Evolutionary conservation across 345 rosid genomes (phyloP).

Genomic region (Moringa oleifera): DNA sequence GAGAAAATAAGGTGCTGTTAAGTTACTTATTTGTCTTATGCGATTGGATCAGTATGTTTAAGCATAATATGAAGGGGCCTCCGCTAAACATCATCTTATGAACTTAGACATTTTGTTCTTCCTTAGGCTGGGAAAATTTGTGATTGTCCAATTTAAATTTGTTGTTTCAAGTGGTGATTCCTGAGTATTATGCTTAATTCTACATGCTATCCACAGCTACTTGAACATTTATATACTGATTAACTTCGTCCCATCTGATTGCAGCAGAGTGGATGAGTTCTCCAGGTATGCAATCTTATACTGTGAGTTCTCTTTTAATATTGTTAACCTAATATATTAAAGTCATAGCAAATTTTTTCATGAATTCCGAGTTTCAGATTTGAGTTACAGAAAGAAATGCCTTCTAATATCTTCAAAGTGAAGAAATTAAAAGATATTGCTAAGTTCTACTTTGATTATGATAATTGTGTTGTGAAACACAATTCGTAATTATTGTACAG

Average conservation of each 20-base stretch:
- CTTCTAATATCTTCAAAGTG: neutral
- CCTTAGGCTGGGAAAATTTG: too few species aligned
- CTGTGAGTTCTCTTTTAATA: neutral
- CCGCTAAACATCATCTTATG: too few species aligned
- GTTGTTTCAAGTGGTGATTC: neutral
- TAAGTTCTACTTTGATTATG: neutral
- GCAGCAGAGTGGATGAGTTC: conserved; percentile 86
- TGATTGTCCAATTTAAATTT: too few species aligned
- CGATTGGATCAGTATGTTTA: conserved; percentile 1
- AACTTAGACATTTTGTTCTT: neutral
- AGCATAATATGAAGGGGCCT: conserved; percentile 18
- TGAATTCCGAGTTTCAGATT: too few species aligned
- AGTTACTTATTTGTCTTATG: conserved; percentile 11
- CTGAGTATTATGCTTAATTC: conserved; percentile 16
- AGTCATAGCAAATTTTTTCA: too few species aligned
- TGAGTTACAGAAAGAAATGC: too few species aligned
- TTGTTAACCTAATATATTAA: too few species aligned
- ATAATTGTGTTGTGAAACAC: neutral
- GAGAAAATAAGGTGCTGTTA: conserved; percentile 80
- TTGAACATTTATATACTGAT: conserved; percentile 21
- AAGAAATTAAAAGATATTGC: too few species aligned
- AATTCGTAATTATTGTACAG: neutral
- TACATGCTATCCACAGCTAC: conserved; percentile 7
- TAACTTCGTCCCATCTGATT: conserved; percentile 26
- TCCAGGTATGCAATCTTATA: conserved; percentile 54